phyloP scores from a whole-genome alignment of 495 filamentous ascomycete genomes.

The Sordaria brevicollis region DNA sequence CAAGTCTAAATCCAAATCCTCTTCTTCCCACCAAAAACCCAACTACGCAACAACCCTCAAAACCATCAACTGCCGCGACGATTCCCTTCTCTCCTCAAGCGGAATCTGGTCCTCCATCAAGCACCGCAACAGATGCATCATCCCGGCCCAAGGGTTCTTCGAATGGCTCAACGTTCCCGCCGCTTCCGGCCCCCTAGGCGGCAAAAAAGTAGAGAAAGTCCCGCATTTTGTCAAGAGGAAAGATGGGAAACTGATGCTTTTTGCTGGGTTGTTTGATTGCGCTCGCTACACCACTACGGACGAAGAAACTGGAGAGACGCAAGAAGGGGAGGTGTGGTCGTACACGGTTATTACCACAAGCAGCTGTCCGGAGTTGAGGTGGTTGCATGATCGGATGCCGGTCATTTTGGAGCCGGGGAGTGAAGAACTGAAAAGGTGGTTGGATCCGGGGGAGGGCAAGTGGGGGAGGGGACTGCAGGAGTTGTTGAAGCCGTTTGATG shows the following conservation, averaged over 20 bases:
- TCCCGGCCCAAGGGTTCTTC: constrained; percentile 86
- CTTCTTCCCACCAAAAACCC: constrained; percentile 20
- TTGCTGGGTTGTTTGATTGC: constrained; percentile 89
- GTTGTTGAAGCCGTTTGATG: constrained; percentile 64
- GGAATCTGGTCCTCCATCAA: constrained; percentile 95
- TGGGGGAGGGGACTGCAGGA: constrained; percentile 75
- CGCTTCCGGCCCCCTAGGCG: constrained; percentile 46
- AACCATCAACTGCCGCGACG: constrained; percentile 93
- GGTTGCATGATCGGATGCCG: constrained; percentile 91
- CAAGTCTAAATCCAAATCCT: background rate
- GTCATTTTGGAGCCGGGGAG: constrained; percentile 75
- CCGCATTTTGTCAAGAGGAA: constrained; percentile 74
- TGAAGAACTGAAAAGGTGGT: constrained; percentile 63
- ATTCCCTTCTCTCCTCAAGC: constrained; percentile 62
- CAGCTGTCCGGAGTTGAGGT: too few species aligned
- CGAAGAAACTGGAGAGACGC: constrained; percentile 2
- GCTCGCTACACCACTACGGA: constrained; percentile 71
- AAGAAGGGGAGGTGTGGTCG: constrained; percentile 41
- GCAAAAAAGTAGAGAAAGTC: constrained; percentile 56
- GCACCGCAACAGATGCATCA: constrained; percentile 71
- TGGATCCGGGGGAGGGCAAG: constrained; percentile 59
- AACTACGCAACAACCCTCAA: constrained; percentile 67
- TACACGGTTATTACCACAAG: constrained; percentile 95
- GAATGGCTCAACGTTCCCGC: constrained; percentile 83
- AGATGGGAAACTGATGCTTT: constrained; percentile 75